Base-by-base conservation (phyloP, 148 eudicot genomes). In the Polygonum aviculare region DNA sequence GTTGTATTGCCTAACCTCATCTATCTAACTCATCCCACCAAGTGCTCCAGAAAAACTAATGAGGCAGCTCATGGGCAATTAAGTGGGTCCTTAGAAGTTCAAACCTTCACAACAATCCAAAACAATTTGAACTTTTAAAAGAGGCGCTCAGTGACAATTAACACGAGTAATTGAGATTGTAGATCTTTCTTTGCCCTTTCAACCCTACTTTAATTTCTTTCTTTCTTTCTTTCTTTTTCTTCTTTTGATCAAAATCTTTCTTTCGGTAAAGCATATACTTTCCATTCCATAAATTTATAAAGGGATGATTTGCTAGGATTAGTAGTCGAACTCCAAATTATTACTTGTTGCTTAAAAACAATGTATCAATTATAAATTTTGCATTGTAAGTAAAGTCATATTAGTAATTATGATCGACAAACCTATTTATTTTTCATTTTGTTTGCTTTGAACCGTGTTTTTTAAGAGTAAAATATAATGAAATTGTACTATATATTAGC, bases 301-400 rank as follows among this genome's bases (percentile, higher is more conserved):
- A 26, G 38, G 2, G 36, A 36, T 12, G 35, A 65, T 2, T 65
- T 8, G 12, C 18, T 55, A 8, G 33, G 21, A 55, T 7, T 50
- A 50, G 15, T 50, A 4, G n/a, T 26, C 31, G 31, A 26, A 26
- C 3, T 26, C 35, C 12, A 33, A 63, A 63, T 36, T 15, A 65
- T 36, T 35, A 65, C 71, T 33, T 12, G 44, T 60, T 60, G 36
- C 5, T 60, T 31, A 1, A 65, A 65, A 35, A 65, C n/a, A 65
- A 15, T 10, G 39, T 62, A 36, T 26, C 44, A 36, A 33, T 65
- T 65, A 65, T 18, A 36, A 35, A 65, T 14, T 33, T 65, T 35
- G 41, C 71, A 65, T 35, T 65, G 44, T 35, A 65, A 36, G 71
- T 60, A 65, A 65, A 65, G 71, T 36, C 40, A 65, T 26, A 26